A percentile compares a stretch with the other conserved stretches of the same genome.
Conservation (phyloP, 108 stramenopile species). For the Skeletonema potamos region DNA sequence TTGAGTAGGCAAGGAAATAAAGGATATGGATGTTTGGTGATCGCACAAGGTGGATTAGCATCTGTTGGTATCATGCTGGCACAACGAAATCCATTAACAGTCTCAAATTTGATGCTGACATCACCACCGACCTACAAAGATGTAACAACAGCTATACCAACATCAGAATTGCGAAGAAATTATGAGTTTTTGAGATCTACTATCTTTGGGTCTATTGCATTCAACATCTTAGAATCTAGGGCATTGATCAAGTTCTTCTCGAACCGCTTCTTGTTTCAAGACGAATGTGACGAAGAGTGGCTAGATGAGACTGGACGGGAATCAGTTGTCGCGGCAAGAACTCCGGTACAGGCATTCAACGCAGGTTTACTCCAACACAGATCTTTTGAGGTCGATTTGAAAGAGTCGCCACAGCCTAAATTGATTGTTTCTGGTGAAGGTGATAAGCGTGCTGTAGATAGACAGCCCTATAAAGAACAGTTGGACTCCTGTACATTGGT, state of each 20-base stretch:
- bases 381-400: conserved; percentile 55
- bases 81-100: conserved; percentile 43
- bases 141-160: conserved; percentile 54
- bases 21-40: conserved; percentile 38
- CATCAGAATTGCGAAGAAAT: conserved; percentile 52
- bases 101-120: conserved; percentile 47
- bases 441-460: conserved; percentile 37
- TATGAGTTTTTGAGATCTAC: conserved; percentile 54
- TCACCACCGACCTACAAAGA: conserved; percentile 67
- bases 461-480: conserved; percentile 37
- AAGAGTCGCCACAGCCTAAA: conserved; percentile 35
- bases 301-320: conserved; percentile 47
- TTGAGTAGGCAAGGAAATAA: neutral
- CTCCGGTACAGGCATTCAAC: conserved; percentile 68
- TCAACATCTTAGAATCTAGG: conserved; percentile 54
- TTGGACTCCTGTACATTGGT: conserved; percentile 43
- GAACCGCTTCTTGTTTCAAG: conserved; percentile 57
- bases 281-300: conserved; percentile 56
- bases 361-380: conserved; percentile 62
- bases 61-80: conserved; percentile 67
- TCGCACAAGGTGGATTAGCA: conserved; percentile 65
- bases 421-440: conserved; percentile 54
- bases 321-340: conserved; percentile 25
- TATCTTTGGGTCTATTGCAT: conserved; percentile 53
- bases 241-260: conserved; percentile 64